Base-by-base conservation (phyloP, 495 filamentous ascomycete genomes). In the Pyrenopolyporus hunteri region DNA sequence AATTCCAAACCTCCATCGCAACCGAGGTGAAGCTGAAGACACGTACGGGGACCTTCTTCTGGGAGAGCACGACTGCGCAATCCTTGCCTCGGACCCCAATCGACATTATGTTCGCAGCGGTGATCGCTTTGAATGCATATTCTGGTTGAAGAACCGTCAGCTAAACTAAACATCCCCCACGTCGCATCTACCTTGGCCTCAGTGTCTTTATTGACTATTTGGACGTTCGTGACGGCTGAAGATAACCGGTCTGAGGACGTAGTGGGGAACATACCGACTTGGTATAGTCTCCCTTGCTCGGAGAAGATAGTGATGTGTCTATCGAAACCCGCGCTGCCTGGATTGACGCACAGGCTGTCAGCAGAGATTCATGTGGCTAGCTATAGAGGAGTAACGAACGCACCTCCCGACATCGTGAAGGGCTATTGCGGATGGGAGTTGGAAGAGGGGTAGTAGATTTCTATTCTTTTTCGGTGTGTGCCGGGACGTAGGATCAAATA, bases 81-180 rank as follows among this genome's bases (percentile, higher is more conserved):
- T 91, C 85, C 81, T 98, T 98, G 72, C 94, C 94, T 74, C 92
- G 84, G 59, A 98, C 85, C 58, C 94, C 95, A 73, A 98, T 85
- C 57, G 94, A 94, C 76, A 94, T 98, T 74, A 98, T 98, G 74
- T 98, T 98, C 39, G 94, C 94, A 43, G 94, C 92, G 63, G 93
- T 98, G 78, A 98, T 98, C 33, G 94, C 94, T 80, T 98, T 98
- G 87, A 98, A 98, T 52, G 94, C 94, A 97, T 98, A 98, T 85
- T 98, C 94, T 98, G 49, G 42, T 26, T 20, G 48, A 47, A 16
- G 36, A 19, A 8, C 35, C 59, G 67, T 78, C 63, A 79, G 76
- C 67, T 63, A 60, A 57, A 11, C 13, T 37, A 40, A n/a, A 53
- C 9, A 17, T 10, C 26, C 57, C 35, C 40, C 43, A 48, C 36